Conservation (phyloP, 192 early-diverging fungal genomes). For the Phlyctochytrium bullatum region DNA sequence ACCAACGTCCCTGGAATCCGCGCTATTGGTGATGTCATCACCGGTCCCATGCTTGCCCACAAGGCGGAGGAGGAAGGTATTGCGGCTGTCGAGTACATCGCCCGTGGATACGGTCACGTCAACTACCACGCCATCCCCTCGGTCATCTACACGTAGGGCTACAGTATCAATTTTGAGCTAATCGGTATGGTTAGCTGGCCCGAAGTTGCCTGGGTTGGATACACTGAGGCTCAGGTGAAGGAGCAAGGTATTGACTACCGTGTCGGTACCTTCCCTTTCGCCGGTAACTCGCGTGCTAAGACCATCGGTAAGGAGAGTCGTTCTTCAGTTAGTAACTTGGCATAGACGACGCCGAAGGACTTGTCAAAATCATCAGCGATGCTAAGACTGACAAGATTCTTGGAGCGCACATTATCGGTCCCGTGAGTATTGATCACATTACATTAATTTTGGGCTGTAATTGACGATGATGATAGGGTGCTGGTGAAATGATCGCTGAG, state of each 20-base stretch:
- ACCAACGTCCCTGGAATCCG: conserved; percentile 85
- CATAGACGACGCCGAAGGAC: conserved; percentile 78
- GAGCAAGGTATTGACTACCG: conserved; percentile 82
- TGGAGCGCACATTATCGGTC: conserved; percentile 97
- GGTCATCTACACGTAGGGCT: conserved; percentile 89
- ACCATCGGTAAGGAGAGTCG: conserved; percentile 64
- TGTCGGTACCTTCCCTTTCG: conserved; percentile 91
- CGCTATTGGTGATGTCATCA: conserved; percentile 95
- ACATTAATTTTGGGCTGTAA: conserved; percentile 3
- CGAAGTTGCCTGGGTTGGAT: conserved; percentile 98
- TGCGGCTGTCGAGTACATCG: conserved; percentile 92
- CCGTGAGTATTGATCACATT: conserved; percentile 38
- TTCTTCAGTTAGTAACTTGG: neutral
- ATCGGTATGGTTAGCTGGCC: conserved; percentile 74
- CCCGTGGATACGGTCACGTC: conserved; percentile 91
- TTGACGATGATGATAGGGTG: conserved; percentile 69
- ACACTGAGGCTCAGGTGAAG: conserved; percentile 93
- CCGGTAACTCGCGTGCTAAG: conserved; percentile 96
- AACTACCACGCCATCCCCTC: conserved; percentile 98
- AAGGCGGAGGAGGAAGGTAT: conserved; percentile 98
- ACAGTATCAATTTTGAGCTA: conserved; percentile 13
- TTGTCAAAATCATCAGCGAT: conserved; percentile 96
- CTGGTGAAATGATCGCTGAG: conserved; percentile 99
- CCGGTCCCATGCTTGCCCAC: conserved; percentile 98
- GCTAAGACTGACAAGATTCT: conserved; percentile 93